Evolutionary conservation across 2,329 filamentous ascomycete genomes (phyloP), one percentile per base, ranked within the genome.

Genomic region (Botrytis byssoidea): DNA sequence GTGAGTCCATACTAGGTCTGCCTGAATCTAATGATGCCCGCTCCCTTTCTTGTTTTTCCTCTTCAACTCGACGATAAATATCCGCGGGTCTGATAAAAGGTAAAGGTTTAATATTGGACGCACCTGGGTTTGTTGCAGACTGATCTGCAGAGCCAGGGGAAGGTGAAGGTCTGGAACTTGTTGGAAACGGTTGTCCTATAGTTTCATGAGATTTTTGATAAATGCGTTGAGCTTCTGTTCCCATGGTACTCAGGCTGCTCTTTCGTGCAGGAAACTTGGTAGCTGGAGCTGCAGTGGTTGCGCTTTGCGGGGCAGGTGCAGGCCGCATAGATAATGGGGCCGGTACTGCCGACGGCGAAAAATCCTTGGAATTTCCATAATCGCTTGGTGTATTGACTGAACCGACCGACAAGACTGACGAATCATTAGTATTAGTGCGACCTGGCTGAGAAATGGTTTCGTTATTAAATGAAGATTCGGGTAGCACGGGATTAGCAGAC

Each of bases 11-110:
- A 75, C 86, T 90, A 8, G 88, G 87, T 70, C 88, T 84, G 32
- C 85, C 83, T 16, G 87, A 88, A 2, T 91, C 90, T 73, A 88
- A 82, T 1, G 88, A 89, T 73, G 85, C 85, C 55, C 86, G 83
- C 76, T 93, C 91, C 76, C 92, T 90, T 70, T 88, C 88, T 55
- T 69, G 61, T 71, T 85, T 86, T 76, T 93, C 91, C 77, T 93
- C 91, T 70, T 88, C 88, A 81, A 91, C 86, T 9, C 91, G 89
- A 79, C 88, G 91, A 81, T 95, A 95, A 60, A 95, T 91, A 77
- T 97, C 93, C 20, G 91, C 88, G 2, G 93, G 92, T 55, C 92
- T 87, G 73, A 94, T 86, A 77, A 95, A 90, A 0, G 90, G 87
- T 32, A 88, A 82, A 1, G 88, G 81, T 77, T 90, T 90, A 67